Percentiles rank a stretch among this genome's conserved stretches.
These are phyloP conservation scores for Solanum chacoense DNA, from an alignment of 305 asterid genomes.

Conservation along the genomic window DNA sequence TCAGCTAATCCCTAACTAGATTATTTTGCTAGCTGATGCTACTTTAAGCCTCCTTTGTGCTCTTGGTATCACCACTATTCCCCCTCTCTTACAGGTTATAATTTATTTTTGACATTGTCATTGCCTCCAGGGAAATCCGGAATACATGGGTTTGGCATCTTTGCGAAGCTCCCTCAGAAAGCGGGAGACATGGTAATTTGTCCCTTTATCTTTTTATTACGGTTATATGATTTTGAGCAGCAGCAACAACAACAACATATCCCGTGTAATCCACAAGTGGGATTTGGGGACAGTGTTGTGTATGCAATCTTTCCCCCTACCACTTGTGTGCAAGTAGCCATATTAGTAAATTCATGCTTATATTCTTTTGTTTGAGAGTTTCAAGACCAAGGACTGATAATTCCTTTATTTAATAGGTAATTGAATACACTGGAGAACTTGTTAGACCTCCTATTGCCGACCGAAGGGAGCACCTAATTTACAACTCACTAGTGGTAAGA, in stretches of 20 bases:
- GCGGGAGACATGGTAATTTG: slow-evolving; percentile 91
- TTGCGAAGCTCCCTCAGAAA: slow-evolving; percentile 67
- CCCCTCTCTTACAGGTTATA: background rate
- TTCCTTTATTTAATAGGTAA: slow-evolving; percentile 44
- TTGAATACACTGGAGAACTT: slow-evolving; percentile 89
- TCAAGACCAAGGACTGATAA: slow-evolving; percentile 2
- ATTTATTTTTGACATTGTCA: background rate
- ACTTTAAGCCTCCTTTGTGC: background rate
- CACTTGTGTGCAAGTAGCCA: slow-evolving; percentile 5
- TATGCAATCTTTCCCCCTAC: background rate
- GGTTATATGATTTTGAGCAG: slow-evolving; percentile 14
- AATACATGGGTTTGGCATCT: slow-evolving; percentile 94
- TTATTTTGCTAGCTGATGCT: background rate
- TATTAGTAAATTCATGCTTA: background rate
- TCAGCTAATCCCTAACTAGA: background rate
- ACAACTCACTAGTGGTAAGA: slow-evolving; percentile 91
- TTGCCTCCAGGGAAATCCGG: slow-evolving; percentile 75
- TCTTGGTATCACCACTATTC: background rate
- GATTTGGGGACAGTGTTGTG: background rate
- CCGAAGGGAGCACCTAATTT: slow-evolving; percentile 82
- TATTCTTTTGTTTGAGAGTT: background rate
- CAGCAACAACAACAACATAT: background rate
- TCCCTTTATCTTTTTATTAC: background rate
- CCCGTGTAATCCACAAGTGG: background rate
- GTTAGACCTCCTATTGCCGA: slow-evolving; percentile 91